A percentile compares a stretch with the other conserved stretches of the same genome.
These are phyloP conservation scores for Microbotryum scabiosae DNA, from an alignment of 1,284 basidiomycete species.

Conservation along the genomic window DNA sequence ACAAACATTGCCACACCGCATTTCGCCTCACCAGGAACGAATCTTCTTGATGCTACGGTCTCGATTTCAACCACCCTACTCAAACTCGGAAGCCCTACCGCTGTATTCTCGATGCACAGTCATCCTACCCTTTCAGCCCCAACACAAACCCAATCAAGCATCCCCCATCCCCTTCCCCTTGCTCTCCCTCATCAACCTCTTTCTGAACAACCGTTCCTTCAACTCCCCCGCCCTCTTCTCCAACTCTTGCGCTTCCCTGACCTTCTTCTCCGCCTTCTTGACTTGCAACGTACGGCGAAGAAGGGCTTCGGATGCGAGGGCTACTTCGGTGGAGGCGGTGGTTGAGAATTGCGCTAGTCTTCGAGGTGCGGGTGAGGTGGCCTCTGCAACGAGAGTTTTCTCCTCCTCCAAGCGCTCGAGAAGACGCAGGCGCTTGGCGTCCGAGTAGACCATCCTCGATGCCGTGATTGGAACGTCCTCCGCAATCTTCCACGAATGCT, in stretches of 20 bases:
- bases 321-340: no score
- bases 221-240: conserved; percentile 9
- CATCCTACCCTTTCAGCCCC: background rate
- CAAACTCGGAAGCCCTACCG: no score
- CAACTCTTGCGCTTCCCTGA: conserved; percentile 9
- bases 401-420: conserved; percentile 27
- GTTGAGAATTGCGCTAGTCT: background rate
- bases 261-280: background rate
- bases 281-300: background rate
- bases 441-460: conserved; percentile 5
- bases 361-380: background rate
- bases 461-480: background rate
- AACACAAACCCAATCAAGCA: background rate
- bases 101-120: no score
- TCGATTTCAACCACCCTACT: no score
- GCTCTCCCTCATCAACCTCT: conserved; percentile 5
- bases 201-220: conserved; percentile 16
- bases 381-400: background rate
- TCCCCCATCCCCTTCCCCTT: background rate
- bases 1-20: no score
- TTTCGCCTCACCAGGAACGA: no score
- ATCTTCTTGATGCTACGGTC: no score
- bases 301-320: background rate
- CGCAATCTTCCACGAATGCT: background rate
- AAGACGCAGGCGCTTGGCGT: conserved; percentile 12